Evolutionary conservation across 306 rosid species (phyloP).

Genomic region (Quercus parvula): DNA sequence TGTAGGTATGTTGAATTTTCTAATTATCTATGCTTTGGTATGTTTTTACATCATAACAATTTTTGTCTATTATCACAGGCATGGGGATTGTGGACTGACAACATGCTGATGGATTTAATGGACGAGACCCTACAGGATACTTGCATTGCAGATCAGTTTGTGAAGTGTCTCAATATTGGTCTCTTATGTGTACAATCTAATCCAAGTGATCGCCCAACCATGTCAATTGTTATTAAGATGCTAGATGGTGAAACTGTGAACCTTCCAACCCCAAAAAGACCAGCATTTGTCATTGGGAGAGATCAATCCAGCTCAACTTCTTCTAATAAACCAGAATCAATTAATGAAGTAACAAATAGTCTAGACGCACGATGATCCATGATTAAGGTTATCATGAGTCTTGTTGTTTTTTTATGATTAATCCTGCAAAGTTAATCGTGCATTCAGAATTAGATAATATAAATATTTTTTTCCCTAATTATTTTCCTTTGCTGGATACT

Average conservation of each 20-base stretch:
- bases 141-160: too few species aligned
- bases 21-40: background rate
- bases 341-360: constrained; percentile 12
- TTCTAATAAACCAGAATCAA: constrained; percentile 25
- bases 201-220: constrained; percentile 39
- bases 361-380: constrained; percentile 30
- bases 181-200: constrained; percentile 51
- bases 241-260: constrained; percentile 37
- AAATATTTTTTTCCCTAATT: too few species aligned
- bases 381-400: too few species aligned
- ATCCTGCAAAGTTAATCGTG: too few species aligned
- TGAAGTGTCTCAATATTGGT: background rate
- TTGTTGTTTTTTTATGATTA: too few species aligned
- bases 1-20: background rate
- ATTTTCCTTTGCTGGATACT: too few species aligned
- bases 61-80: too few species aligned
- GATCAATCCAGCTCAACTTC: background rate
- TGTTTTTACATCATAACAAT: too few species aligned
- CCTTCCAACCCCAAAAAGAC: constrained; percentile 36
- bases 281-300: constrained; percentile 31
- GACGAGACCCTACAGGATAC: too few species aligned
- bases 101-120: too few species aligned
- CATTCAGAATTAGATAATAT: too few species aligned
- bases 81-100: too few species aligned
- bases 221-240: constrained; percentile 38